These are phyloP conservation scores for Ceratocystiopsis minuta DNA, from an alignment of 2,329 filamentous ascomycete genomes.

Conservation along the genomic window DNA sequence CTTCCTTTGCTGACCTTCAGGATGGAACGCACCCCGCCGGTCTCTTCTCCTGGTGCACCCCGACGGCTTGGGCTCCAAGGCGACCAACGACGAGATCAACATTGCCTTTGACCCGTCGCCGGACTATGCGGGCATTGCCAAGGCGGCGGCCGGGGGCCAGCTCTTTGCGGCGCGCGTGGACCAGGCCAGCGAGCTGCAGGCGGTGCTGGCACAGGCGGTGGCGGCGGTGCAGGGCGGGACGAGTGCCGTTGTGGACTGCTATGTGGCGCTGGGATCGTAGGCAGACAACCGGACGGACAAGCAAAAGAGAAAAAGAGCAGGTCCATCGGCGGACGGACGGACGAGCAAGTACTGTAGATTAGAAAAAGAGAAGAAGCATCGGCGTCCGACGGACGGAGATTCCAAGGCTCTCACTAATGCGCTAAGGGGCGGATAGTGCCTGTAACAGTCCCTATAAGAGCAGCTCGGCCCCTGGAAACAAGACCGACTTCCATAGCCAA, in stretches of 20 bases:
- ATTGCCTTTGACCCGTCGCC: constrained; percentile 41
- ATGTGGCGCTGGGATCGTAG: constrained; percentile 24
- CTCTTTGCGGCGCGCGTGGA: constrained; percentile 31
- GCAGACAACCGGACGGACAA: no score
- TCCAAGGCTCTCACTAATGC: no score
- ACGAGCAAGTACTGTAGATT: no score
- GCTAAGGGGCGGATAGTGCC: no score
- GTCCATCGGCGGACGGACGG: no score
- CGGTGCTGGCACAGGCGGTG: constrained; percentile 30
- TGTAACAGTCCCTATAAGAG: no score
- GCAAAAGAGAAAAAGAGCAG: no score
- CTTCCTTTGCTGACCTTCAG: constrained; percentile 12
- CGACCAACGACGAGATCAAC: constrained; percentile 43
- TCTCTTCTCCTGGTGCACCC: constrained; percentile 41
- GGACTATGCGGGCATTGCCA: constrained; percentile 41
- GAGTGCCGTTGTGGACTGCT: constrained; percentile 35
- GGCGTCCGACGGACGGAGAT: no score
- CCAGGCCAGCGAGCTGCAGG: constrained; percentile 26
- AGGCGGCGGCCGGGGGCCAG: constrained; percentile 37
- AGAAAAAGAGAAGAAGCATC: no score
- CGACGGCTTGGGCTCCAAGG: constrained; percentile 32
- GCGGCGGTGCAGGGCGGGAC: constrained; percentile 30
- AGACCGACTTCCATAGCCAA: no score
- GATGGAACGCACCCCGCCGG: constrained; percentile 41
- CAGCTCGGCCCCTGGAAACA: no score